These are phyloP conservation scores for Puccinia sorghi DNA, from an alignment of 1,284 basidiomycete species.

Conservation along the genomic window DNA sequence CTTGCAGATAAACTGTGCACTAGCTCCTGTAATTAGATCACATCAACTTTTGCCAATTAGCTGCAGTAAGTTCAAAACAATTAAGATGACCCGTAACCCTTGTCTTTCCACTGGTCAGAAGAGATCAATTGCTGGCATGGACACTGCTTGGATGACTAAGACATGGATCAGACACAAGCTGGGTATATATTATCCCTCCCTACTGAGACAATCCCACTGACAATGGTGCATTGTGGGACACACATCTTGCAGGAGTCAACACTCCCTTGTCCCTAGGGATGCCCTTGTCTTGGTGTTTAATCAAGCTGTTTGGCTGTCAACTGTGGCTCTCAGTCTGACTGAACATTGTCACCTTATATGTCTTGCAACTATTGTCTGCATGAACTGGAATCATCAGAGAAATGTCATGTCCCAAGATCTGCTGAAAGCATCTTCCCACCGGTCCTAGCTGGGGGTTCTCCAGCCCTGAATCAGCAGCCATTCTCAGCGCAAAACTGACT, in stretches of 20 bases:
- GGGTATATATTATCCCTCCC: background rate
- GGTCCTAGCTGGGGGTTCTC: constrained; percentile 14
- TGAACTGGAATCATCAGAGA: background rate
- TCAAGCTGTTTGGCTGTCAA: background rate
- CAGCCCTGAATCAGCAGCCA: constrained; percentile 1
- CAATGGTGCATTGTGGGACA: background rate
- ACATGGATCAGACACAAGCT: too few relatives aligned
- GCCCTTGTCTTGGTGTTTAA: background rate
- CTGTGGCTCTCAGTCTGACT: background rate
- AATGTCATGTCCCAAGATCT: constrained; percentile 8
- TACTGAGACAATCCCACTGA: background rate
- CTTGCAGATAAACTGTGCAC: too few relatives aligned
- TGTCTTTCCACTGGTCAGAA: too few relatives aligned
- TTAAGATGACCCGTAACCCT: too few relatives aligned
- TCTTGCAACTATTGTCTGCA: background rate
- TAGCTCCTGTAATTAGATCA: too few relatives aligned
- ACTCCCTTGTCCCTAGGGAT: background rate
- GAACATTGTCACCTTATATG: constrained; percentile 8
- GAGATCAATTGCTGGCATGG: too few relatives aligned
- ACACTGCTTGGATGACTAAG: too few relatives aligned
- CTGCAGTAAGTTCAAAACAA: too few relatives aligned
- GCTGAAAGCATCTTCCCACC: constrained; percentile 6
- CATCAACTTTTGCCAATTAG: too few relatives aligned
- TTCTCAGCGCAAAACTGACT: background rate
- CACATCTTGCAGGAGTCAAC: background rate